Conservation (phyloP, 352 stramenopile genomes). For the Phytophthora citrophthora region DNA sequence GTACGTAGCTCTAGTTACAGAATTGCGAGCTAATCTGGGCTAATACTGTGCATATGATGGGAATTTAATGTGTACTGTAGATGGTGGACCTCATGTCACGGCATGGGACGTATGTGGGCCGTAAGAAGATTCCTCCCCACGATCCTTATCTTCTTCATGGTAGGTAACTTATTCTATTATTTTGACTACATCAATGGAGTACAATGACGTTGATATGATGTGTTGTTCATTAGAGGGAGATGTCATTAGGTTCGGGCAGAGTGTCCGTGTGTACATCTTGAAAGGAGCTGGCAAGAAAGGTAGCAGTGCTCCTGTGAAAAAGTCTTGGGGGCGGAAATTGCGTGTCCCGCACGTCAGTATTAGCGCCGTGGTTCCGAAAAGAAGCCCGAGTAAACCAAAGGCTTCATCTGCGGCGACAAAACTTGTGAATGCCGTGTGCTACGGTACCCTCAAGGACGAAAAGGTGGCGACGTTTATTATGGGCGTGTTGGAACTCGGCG, state of each 20-base stretch:
- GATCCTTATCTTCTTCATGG: constrained; percentile 84
- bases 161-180: constrained; percentile 17
- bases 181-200: no score
- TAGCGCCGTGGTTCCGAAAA: constrained; percentile 74
- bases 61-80: constrained; percentile 35
- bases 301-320: constrained; percentile 78
- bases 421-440: constrained; percentile 87
- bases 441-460: constrained; percentile 73
- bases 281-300: constrained; percentile 73
- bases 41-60: no score
- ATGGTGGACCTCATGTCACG: constrained; percentile 90
- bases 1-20: constrained; percentile 37
- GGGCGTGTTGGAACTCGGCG: constrained; percentile 69
- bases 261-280: constrained; percentile 84
- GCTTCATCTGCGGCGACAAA: constrained; percentile 69
- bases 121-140: constrained; percentile 87
- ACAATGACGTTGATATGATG: constrained; percentile 2
- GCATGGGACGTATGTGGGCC: constrained; percentile 84
- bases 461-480: constrained; percentile 75
- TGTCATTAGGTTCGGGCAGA: constrained; percentile 88
- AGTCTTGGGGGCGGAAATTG: constrained; percentile 81
- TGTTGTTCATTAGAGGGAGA: constrained; percentile 65
- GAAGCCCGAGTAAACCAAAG: constrained; percentile 56
- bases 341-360: constrained; percentile 77
- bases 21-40: no score